A percentile compares a stretch with the other conserved stretches of the same genome.
phyloP scores from a whole-genome alignment of 1,284 basidiomycete species.

The Dichomitus squalens region DNA sequence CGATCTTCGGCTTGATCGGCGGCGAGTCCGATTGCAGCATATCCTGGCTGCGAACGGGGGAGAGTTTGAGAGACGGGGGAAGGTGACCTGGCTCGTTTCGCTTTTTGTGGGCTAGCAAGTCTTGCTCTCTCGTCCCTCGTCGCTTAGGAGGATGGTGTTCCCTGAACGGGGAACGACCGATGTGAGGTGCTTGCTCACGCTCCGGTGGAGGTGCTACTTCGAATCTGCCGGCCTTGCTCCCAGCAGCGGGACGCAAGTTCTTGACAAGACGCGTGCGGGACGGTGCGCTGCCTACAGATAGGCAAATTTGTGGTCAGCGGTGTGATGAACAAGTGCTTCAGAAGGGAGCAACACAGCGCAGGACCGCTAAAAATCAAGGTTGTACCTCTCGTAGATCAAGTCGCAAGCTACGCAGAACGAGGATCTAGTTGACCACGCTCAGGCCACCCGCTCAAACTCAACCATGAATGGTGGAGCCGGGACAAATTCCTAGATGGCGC shows the following conservation, averaged over 20 bases:
- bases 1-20: constrained; percentile 18
- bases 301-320: not conserved
- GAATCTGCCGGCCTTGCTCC: constrained; percentile 20
- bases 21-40: not conserved
- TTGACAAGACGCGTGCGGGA: constrained; percentile 41
- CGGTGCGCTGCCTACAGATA: constrained; percentile 12
- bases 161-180: not conserved
- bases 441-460: too few relatives aligned
- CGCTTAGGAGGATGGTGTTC: not conserved
- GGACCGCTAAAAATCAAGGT: too few relatives aligned
- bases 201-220: constrained; percentile 34
- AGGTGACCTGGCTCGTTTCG: not conserved
- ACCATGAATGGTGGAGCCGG: too few relatives aligned
- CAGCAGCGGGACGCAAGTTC: constrained; percentile 35
- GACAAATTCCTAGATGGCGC: too few relatives aligned
- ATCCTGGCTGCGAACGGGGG: not conserved
- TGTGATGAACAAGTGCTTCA: not conserved
- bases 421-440: too few relatives aligned
- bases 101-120: not conserved
- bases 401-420: too few relatives aligned
- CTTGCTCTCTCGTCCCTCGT: constrained; percentile 1
- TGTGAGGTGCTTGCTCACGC: constrained; percentile 13
- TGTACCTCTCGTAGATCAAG: too few relatives aligned
- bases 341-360: too few relatives aligned
- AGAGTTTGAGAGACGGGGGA: not conserved